Evolutionary conservation across 139 green algal genomes (phyloP), one percentile per base, ranked within the genome.

Genomic region (Chlamydomonas asymmetrica): DNA sequence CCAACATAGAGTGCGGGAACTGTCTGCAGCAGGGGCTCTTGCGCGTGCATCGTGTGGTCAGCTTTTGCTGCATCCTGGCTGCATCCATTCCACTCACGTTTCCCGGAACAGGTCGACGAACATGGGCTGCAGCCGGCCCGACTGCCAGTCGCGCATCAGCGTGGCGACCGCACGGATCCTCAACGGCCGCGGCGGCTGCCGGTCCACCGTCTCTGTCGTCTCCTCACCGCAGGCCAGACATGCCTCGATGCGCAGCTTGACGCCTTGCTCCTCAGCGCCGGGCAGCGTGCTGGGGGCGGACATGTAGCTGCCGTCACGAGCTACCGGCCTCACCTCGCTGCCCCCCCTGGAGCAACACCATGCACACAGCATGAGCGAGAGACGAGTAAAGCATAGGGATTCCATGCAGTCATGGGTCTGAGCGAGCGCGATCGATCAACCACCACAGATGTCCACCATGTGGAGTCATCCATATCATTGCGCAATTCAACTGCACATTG

Each of bases 71-170:
- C n/a, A n/a, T n/a, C n/a, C n/a, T n/a, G n/a, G n/a, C n/a, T n/a
- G n/a, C n/a, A n/a, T n/a, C n/a, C n/a, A n/a, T n/a, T n/a, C n/a
- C 32, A 70, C 78, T 50, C 74, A 87, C 65, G 71, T 72, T 50
- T 92, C 87, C 56, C 61, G 71, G 48, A 83, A 81, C 29, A 92
- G 45, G 32, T 91, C 84, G 5, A 87, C 66, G 18, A 34, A 45
- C 0, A 54, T 45, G 50, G 84, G 25, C 37, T 49, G 23, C 86
- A 84, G 91, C 32, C 25, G 4, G 16, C 71, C 65, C 32, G 54
- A 56, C 32, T 68, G 60, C 49, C 76, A 74, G 20, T 69, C 38
- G 29, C 78, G 66, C 67, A 71, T 79, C 22, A 92, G 81, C 38
- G 78, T 73, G 64, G 88, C 74, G 18, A 86, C 63, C 31, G 88